phyloP scores from a whole-genome alignment of 192 early-diverging fungal genomes.

The Podila horticola region DNA sequence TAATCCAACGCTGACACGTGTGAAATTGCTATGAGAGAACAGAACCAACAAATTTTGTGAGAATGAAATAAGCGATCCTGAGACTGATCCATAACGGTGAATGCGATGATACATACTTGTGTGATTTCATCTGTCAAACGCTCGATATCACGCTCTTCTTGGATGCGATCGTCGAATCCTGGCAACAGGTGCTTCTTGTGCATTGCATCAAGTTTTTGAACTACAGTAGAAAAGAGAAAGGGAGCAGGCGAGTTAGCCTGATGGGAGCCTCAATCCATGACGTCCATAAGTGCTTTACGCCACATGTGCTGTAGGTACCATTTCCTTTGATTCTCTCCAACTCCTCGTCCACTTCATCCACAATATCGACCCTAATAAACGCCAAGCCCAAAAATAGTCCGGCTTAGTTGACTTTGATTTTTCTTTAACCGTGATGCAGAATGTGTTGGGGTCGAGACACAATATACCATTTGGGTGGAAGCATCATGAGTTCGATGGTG shows the following conservation, averaged over 20 bases:
- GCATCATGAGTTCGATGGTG: conserved; percentile 87
- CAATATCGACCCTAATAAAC: conserved; percentile 83
- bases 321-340: conserved; percentile 73
- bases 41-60: background rate
- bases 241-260: too few species aligned
- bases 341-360: conserved; percentile 85
- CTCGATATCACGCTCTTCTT: conserved; percentile 86
- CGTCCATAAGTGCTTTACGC: too few species aligned
- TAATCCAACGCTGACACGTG: conserved; percentile 80
- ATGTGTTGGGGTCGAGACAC: background rate
- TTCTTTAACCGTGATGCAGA: background rate
- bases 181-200: conserved; percentile 92
- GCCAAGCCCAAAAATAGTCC: background rate
- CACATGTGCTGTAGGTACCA: conserved; percentile 49
- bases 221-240: conserved; percentile 31
- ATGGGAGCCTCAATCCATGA: too few species aligned
- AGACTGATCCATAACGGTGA: background rate
- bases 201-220: conserved; percentile 77
- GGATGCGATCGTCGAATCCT: conserved; percentile 90
- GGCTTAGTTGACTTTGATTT: background rate
- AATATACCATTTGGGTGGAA: conserved; percentile 91
- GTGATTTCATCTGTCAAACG: conserved; percentile 87
- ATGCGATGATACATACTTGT: conserved; percentile 55
- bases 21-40: conserved; percentile 77
- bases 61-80: background rate